A percentile compares a stretch with the other conserved stretches of the same genome.
phyloP scores from a whole-genome alignment of 2,329 filamentous ascomycete species.

The Calonectria pauciramosa region DNA sequence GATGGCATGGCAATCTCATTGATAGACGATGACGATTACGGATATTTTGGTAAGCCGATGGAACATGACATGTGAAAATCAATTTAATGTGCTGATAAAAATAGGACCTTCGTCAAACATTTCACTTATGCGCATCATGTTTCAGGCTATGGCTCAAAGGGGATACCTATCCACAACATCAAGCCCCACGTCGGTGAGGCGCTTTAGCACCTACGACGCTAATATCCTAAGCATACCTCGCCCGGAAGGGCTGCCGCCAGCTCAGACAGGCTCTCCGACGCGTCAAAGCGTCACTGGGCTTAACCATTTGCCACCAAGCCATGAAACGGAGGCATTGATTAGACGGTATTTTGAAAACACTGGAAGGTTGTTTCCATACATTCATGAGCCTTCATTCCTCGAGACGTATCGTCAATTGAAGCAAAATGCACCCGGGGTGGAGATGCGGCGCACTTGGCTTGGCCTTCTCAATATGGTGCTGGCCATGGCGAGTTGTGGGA shows the following conservation, averaged over 20 bases:
- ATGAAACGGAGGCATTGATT: conserved; percentile 36
- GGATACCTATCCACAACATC: not conserved
- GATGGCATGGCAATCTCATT: conserved; percentile 30
- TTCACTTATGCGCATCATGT: conserved; percentile 30
- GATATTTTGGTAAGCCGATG: conserved; percentile 22
- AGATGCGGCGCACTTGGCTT: conserved; percentile 62
- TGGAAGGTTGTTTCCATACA: conserved; percentile 46
- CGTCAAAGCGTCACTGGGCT: not conserved
- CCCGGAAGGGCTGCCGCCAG: not conserved
- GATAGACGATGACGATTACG: conserved; percentile 28
- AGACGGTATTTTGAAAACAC: conserved; percentile 44
- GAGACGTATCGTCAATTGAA: conserved; percentile 36
- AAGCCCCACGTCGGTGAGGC: not conserved
- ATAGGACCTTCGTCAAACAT: conserved; percentile 30
- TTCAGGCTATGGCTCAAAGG: conserved; percentile 18
- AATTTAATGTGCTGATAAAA: not conserved
- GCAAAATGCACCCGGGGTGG: conserved; percentile 40
- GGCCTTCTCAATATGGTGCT: conserved; percentile 64
- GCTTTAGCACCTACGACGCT: not conserved
- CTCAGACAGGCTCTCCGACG: too few species aligned
- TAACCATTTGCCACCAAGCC: conserved; percentile 36
- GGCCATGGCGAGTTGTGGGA: conserved; percentile 58
- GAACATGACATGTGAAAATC: not conserved
- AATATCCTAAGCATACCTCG: not conserved
- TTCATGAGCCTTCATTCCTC: conserved; percentile 44